These are phyloP conservation scores for Populus pruinosa DNA, from an alignment of 345 rosid genomes.

Conservation along the genomic window DNA sequence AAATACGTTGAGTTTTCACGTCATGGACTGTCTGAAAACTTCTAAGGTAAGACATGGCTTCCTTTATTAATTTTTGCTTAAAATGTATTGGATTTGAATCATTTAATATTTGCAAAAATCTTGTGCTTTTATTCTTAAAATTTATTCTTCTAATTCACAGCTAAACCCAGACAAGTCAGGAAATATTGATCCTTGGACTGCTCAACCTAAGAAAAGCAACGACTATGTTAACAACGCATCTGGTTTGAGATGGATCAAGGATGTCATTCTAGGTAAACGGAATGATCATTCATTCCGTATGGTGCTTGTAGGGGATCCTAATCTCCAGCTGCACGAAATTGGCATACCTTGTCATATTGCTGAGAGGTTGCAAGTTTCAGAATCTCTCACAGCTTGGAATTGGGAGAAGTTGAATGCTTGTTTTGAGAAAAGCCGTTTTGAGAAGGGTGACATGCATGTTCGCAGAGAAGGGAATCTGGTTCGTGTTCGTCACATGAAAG, in stretches of 20 bases:
- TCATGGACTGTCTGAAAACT: constrained; percentile 65
- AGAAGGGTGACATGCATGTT: constrained; percentile 54
- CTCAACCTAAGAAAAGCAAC: constrained; percentile 37
- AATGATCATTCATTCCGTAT: constrained; percentile 78
- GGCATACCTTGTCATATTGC: constrained; percentile 83
- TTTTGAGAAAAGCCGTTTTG: constrained; percentile 48
- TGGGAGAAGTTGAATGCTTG: constrained; percentile 48
- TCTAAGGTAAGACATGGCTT: constrained; percentile 58
- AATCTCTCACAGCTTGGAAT: constrained; percentile 68
- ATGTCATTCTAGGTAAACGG: constrained; percentile 83
- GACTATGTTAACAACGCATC: constrained; percentile 48
- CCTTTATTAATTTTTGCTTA: background rate
- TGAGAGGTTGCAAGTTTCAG: constrained; percentile 68
- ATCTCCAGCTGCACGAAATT: constrained; percentile 62
- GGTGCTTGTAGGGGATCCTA: constrained; percentile 87
- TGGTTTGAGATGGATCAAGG: constrained; percentile 88
- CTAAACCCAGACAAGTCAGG: constrained; percentile 57
- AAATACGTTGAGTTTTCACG: constrained; percentile 67
- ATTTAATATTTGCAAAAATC: background rate
- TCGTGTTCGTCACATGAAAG: constrained; percentile 37
- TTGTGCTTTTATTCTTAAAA: constrained; percentile 5
- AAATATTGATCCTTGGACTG: constrained; percentile 37
- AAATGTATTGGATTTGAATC: background rate
- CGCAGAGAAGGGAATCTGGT: constrained; percentile 61
- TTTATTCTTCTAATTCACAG: constrained; percentile 37